These are phyloP conservation scores for Pichia kudriavzevii DNA, from an alignment of 1,139 yeast species.

Conservation along the genomic window DNA sequence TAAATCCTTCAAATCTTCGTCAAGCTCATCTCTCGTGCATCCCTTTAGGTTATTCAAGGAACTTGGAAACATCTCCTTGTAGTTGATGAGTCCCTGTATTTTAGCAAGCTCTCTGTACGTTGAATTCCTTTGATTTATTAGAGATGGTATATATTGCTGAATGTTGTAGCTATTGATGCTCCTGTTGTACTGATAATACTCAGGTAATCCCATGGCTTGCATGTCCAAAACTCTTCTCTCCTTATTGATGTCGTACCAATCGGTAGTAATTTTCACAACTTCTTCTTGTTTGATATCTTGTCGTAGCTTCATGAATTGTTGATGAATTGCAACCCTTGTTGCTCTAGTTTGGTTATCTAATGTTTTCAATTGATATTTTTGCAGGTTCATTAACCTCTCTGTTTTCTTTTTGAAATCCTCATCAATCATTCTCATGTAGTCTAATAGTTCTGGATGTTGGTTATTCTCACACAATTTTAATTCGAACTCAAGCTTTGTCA, in stretches of 20 bases:
- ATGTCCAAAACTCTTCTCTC: constrained; percentile 84
- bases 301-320: constrained; percentile 64
- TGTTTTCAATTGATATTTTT: constrained; percentile 67
- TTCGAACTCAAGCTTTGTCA: constrained; percentile 71
- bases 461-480: constrained; percentile 82
- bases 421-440: constrained; percentile 49
- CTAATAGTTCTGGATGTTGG: constrained; percentile 77
- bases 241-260: constrained; percentile 88
- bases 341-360: constrained; percentile 79
- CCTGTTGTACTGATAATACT: constrained; percentile 27
- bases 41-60: constrained; percentile 46
- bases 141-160: constrained; percentile 27
- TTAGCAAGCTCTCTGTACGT: constrained; percentile 49
- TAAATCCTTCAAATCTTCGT: constrained; percentile 45
- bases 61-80: constrained; percentile 50
- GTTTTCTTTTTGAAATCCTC: constrained; percentile 66
- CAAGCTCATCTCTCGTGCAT: constrained; percentile 55
- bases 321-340: constrained; percentile 73
- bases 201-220: constrained; percentile 34
- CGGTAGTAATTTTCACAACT: constrained; percentile 68
- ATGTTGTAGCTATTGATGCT: constrained; percentile 21
- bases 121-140: constrained; percentile 48
- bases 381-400: constrained; percentile 57
- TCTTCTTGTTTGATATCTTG: constrained; percentile 62
- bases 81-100: constrained; percentile 47